A percentile compares a stretch with the other conserved stretches of the same genome.
Conservation (phyloP, 495 filamentous ascomycete species). For the Daldinia caldariorum region DNA sequence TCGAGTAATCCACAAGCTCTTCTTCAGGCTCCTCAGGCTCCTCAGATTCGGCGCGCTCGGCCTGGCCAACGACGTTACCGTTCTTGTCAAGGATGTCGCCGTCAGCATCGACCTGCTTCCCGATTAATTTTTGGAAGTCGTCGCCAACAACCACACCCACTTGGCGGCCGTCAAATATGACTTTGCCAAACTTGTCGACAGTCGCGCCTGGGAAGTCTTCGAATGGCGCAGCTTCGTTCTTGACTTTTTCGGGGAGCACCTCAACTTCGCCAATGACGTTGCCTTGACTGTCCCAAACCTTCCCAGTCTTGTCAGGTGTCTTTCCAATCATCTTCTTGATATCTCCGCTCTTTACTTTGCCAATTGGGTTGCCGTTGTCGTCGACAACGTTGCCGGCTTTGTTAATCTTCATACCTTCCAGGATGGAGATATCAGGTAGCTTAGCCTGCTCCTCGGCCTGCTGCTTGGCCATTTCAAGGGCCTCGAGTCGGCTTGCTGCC, state of each 20-base stretch:
- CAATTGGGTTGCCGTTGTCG: conserved; percentile 73
- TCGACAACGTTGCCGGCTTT: conserved; percentile 82
- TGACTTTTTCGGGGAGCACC: conserved; percentile 71
- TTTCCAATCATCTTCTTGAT: conserved; percentile 73
- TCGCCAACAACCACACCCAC: conserved; percentile 76
- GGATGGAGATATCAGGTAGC: conserved; percentile 65
- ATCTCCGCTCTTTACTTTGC: conserved; percentile 72
- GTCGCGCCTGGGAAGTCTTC: conserved; percentile 76
- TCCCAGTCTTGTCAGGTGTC: conserved; percentile 73
- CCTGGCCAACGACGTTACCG: conserved; percentile 69
- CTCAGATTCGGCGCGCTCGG: conserved; percentile 60
- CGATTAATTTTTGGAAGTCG: conserved; percentile 68
- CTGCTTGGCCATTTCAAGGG: conserved; percentile 66
- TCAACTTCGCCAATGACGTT: conserved; percentile 79
- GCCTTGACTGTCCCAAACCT: conserved; percentile 78
- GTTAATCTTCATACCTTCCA: conserved; percentile 76
- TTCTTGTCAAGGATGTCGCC: conserved; percentile 72
- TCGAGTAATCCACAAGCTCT: conserved; percentile 65
- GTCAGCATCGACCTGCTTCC: conserved; percentile 66
- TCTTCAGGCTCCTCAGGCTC: conserved; percentile 55
- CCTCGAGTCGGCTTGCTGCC: conserved; percentile 50
- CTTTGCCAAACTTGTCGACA: conserved; percentile 75
- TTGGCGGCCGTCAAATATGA: conserved; percentile 74
- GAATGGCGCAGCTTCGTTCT: conserved; percentile 74
- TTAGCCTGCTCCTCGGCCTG: conserved; percentile 59